Evolutionary conservation across 2,329 filamentous ascomycete species (phyloP), one percentile per base, ranked within the genome.

Genomic region (Hymenoscyphus fructigenus): DNA sequence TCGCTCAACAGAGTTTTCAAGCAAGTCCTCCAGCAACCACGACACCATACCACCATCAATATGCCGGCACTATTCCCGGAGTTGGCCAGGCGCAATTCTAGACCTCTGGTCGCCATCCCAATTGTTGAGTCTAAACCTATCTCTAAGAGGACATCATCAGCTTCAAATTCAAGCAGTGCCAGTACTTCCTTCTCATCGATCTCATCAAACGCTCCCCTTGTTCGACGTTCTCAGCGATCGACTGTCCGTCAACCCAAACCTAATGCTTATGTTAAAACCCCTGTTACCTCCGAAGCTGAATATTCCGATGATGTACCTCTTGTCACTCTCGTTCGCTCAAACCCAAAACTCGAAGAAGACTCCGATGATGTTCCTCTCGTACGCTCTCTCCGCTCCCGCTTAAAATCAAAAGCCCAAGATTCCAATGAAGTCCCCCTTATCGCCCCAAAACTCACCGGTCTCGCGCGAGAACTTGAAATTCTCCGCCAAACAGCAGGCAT

Each of bases 1-100:
- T 88, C 83, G 67, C 80, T 97, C 60, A 84, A 87, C 63, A 82
- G 80, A 14, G 83, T 92, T 2, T 93, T 92, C 71, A 82, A 88
- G 59, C 81, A 86, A 17, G 78, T 76, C 1, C 77, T 75, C 17
- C 68, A 77, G 23, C 75, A 81, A 38, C 75, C 74, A 3, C 63
- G 61, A 57, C 34, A 34, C 34, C 55, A 67, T 34, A 17, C 55
- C 5, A 50, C 60, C 34, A 17, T 66, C 2, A 26, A 29, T 3
- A 53, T 47, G 23, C 36, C 23, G 9, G 36, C 12, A 53, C 28
- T 17, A 10, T 12, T 23, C 20, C 47, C 47, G 10, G 20, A 53
- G 4, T 53, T 53, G 47, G 26, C n/a, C 5, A 5, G 29, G 15
- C 17, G 9, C 9, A 28, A 17, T 47, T 28, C 23, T 4, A 60